These are phyloP conservation scores for Phytophthora megakarya DNA, from an alignment of 352 stramenopile species.

Conservation along the genomic window DNA sequence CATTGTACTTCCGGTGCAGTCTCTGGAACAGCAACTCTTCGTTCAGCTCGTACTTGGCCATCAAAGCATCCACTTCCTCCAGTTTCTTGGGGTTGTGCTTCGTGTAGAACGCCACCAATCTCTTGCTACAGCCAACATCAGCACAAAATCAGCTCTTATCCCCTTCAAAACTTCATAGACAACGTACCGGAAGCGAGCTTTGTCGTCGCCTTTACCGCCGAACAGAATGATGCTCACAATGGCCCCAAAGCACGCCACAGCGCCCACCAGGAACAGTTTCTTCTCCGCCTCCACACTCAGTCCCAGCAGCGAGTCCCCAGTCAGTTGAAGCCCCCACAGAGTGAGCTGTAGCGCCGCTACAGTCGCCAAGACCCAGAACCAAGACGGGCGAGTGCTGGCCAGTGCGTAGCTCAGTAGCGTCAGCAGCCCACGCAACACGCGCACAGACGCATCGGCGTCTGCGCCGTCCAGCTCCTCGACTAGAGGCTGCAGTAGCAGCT, in stretches of 20 bases:
- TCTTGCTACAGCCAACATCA: conserved; percentile 36
- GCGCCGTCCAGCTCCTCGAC: conserved; percentile 32
- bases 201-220: conserved; percentile 37
- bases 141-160: not conserved
- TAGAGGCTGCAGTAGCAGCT: conserved; percentile 46
- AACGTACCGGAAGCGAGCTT: conserved; percentile 55
- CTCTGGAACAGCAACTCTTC: conserved; percentile 80
- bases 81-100: conserved; percentile 82
- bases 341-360: conserved; percentile 61
- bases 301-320: conserved; percentile 38
- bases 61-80: conserved; percentile 55
- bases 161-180: not conserved
- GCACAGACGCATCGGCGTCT: conserved; percentile 49
- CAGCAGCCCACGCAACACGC: conserved; percentile 62
- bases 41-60: conserved; percentile 78
- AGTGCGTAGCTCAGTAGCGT: conserved; percentile 60
- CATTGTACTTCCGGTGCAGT: conserved; percentile 83
- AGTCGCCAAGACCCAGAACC: conserved; percentile 46
- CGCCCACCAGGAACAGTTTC: conserved; percentile 44
- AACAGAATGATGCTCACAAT: conserved; percentile 61
- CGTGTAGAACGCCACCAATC: conserved; percentile 68
- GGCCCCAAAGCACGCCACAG: conserved; percentile 49
- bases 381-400: conserved; percentile 44
- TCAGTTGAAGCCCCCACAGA: conserved; percentile 56
- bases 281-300: conserved; percentile 54